Evolutionary conservation across 331 rosid species (phyloP).

Genomic region (Erythrophleum ivorense): DNA sequence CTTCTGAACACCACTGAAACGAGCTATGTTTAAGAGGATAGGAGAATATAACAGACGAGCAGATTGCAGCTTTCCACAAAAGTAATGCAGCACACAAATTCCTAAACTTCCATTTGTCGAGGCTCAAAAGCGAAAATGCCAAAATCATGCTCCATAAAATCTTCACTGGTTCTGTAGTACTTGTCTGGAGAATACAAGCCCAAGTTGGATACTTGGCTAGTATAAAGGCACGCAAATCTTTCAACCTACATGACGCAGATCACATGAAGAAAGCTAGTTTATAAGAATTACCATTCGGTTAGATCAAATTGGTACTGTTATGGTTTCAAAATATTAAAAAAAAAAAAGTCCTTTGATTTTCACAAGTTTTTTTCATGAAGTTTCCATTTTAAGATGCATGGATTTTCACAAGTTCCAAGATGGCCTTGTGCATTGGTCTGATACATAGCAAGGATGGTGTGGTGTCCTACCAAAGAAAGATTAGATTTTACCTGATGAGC

Average conservation of each 20-base stretch:
- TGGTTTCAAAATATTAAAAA: neutral
- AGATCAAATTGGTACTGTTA: neutral
- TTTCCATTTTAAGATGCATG: neutral
- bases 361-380: neutral
- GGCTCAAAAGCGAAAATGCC: slow-evolving; percentile 49
- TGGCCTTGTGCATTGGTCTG: neutral
- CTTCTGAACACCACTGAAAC: neutral
- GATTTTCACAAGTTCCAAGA: slow-evolving; percentile 4
- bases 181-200: slow-evolving; percentile 71
- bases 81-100: neutral
- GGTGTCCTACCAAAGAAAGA: neutral
- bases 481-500: slow-evolving; percentile 67
- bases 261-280: neutral
- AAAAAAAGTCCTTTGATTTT: neutral
- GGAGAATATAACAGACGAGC: neutral
- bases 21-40: neutral
- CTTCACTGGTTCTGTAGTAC: slow-evolving; percentile 82
- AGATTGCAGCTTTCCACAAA: neutral
- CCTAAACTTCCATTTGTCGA: slow-evolving; percentile 12
- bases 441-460: neutral
- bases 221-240: slow-evolving; percentile 82
- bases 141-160: slow-evolving; percentile 78
- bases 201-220: slow-evolving; percentile 77
- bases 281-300: neutral
- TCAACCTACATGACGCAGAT: slow-evolving; percentile 58